Percentiles rank a stretch among this genome's conserved stretches.
phyloP scores from a whole-genome alignment of 768 basidiomycete species.

The Kwoniella sp. region DNA sequence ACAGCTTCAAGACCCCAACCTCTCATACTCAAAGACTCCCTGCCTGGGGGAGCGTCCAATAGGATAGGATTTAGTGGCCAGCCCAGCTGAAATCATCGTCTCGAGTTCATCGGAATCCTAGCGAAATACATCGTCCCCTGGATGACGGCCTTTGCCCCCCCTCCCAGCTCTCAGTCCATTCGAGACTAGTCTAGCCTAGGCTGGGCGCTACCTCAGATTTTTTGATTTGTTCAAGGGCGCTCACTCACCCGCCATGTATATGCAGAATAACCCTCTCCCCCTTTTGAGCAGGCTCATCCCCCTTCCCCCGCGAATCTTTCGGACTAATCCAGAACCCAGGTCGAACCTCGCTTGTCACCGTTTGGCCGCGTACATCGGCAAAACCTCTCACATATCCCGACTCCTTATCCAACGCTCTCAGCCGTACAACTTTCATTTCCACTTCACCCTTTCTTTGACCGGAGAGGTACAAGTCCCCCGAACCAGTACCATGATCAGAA shows the following conservation, averaged over 20 bases:
- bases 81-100: too few species aligned
- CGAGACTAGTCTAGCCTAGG: too few species aligned
- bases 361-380: slow-evolving; percentile 20
- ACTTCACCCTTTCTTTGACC: slow-evolving; percentile 8
- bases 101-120: too few species aligned
- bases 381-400: slow-evolving; percentile 31
- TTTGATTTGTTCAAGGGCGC: too few species aligned
- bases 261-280: slow-evolving; percentile 55
- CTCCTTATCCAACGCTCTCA: slow-evolving; percentile 24
- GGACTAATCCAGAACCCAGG: slow-evolving; percentile 42
- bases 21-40: not conserved
- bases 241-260: slow-evolving; percentile 53
- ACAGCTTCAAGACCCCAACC: too few species aligned
- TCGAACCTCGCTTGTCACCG: slow-evolving; percentile 20
- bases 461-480: slow-evolving; percentile 1
- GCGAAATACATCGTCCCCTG: too few species aligned
- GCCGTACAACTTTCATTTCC: slow-evolving; percentile 16
- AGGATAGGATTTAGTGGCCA: too few species aligned
- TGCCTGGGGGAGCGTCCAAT: too few species aligned
- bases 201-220: too few species aligned
- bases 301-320: slow-evolving; percentile 11
- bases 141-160: too few species aligned
- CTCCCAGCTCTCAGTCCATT: too few species aligned
- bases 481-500: not conserved
- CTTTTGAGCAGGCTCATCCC: slow-evolving; percentile 4